Evolutionary conservation across 106 monocot species (phyloP).

Genomic region (Apostasia ramifera): DNA sequence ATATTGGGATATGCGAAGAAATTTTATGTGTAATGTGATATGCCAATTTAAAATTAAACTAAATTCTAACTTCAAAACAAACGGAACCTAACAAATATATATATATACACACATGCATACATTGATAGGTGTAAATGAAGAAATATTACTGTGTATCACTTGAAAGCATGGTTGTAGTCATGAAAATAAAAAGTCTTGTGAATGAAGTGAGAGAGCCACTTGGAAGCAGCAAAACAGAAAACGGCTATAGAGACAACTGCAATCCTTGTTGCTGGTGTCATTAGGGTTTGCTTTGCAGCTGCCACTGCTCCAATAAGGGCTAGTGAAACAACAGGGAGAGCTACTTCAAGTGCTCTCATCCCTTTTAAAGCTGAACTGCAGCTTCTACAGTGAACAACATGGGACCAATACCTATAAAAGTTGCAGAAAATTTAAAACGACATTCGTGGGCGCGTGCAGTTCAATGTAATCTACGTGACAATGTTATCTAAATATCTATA

Average conservation of each 20-base stretch:
- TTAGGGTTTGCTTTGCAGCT: slow-evolving; percentile 32
- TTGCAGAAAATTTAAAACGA: neutral
- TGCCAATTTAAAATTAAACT: too few relatives aligned
- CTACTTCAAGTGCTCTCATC: slow-evolving; percentile 50
- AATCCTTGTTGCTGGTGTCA: slow-evolving; percentile 36
- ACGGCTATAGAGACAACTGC: slow-evolving; percentile 41
- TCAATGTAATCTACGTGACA: too few relatives aligned
- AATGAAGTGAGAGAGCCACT: slow-evolving; percentile 78
- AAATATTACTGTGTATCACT: slow-evolving; percentile 13
- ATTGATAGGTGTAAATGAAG: too few relatives aligned
- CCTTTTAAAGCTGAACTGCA: slow-evolving; percentile 52
- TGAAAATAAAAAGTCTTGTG: slow-evolving; percentile 87
- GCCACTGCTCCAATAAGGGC: slow-evolving; percentile 54
- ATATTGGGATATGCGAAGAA: too few relatives aligned
- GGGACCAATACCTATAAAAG: slow-evolving; percentile 64
- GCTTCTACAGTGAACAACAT: slow-evolving; percentile 80
- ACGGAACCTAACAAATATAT: too few relatives aligned
- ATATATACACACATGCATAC: too few relatives aligned
- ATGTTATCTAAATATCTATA: too few relatives aligned
- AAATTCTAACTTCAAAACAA: too few relatives aligned
- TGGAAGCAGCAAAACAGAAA: slow-evolving; percentile 57
- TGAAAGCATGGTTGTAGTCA: slow-evolving; percentile 86
- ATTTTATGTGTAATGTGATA: too few relatives aligned
- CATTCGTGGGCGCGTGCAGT: too few relatives aligned
- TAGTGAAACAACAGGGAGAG: slow-evolving; percentile 61